Conservation (phyloP, 306 rosid species). For the Mimosa bimucronata region DNA sequence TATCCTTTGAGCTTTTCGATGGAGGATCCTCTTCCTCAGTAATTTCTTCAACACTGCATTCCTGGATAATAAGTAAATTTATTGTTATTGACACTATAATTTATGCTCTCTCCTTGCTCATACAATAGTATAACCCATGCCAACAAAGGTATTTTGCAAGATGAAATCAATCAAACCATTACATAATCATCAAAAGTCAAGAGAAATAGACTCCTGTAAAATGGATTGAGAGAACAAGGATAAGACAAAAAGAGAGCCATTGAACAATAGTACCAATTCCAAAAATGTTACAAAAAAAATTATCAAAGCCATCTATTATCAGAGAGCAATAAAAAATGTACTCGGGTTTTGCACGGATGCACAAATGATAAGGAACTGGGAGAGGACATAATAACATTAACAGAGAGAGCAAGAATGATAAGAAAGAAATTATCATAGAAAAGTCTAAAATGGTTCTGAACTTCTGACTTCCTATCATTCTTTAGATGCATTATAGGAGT, state of each 20-base stretch:
- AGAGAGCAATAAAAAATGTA: not conserved
- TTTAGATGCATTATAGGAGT: not conserved
- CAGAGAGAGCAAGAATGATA: not conserved
- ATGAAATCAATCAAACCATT: not conserved
- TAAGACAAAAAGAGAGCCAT: not conserved
- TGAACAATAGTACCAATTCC: not conserved
- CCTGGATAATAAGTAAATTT: constrained; percentile 53
- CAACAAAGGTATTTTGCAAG: not conserved
- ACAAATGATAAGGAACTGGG: not conserved
- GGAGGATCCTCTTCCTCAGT: constrained; percentile 79
- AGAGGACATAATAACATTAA: not conserved
- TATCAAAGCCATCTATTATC: not conserved
- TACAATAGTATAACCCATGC: constrained; percentile 20
- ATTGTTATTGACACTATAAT: constrained; percentile 23
- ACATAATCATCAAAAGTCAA: not conserved
- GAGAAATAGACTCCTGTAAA: not conserved
- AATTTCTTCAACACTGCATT: constrained; percentile 83
- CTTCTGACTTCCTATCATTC: not conserved
- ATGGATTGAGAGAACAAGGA: not conserved
- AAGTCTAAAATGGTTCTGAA: not conserved
- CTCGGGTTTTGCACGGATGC: not conserved
- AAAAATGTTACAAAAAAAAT: not conserved
- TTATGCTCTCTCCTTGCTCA: constrained; percentile 16
- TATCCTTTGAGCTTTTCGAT: constrained; percentile 85
- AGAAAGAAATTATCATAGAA: not conserved